Evolutionary conservation across 75 land plant genomes (phyloP).

Genomic region (Gnetum montanum): DNA sequence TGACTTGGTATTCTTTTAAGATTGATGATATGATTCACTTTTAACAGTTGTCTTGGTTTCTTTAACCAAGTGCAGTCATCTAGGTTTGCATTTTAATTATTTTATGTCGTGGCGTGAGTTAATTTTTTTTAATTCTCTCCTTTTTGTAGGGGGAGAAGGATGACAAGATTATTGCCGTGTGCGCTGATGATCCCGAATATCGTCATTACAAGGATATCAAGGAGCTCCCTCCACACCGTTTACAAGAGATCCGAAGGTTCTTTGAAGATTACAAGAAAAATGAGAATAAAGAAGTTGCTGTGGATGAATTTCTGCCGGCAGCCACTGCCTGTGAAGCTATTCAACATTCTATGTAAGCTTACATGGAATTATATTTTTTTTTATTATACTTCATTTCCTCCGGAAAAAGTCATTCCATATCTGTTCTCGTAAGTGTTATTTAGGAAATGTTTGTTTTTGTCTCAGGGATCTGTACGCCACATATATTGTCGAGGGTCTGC

Average conservation of each 20-base stretch:
- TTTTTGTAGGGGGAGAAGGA: conserved; percentile 71
- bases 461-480: conserved; percentile 76
- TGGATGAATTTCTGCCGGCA: conserved; percentile 61
- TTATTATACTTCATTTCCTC: no score
- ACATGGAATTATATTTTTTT: background rate
- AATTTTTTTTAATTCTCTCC: background rate
- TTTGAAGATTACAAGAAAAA: conserved; percentile 92
- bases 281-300: conserved; percentile 84
- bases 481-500: conserved; percentile 57
- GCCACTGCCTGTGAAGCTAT: conserved; percentile 44
- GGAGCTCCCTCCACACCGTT: conserved; percentile 75
- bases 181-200: conserved; percentile 89
- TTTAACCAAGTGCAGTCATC: background rate
- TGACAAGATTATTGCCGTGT: conserved; percentile 89
- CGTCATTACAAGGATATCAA: conserved; percentile 59
- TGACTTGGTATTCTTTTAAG: background rate
- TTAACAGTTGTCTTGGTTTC: background rate
- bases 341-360: conserved; percentile 66
- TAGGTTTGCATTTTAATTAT: background rate
- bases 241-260: conserved; percentile 75
- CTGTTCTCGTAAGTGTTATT: background rate
- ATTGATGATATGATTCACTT: background rate
- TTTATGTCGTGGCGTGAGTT: background rate
- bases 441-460: conserved; percentile 2
- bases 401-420: background rate